Percentiles rank a stretch among this genome's conserved stretches.
These are phyloP conservation scores for Vigna reflexopilosa DNA, from an alignment of 306 rosid genomes.

Conservation along the genomic window DNA sequence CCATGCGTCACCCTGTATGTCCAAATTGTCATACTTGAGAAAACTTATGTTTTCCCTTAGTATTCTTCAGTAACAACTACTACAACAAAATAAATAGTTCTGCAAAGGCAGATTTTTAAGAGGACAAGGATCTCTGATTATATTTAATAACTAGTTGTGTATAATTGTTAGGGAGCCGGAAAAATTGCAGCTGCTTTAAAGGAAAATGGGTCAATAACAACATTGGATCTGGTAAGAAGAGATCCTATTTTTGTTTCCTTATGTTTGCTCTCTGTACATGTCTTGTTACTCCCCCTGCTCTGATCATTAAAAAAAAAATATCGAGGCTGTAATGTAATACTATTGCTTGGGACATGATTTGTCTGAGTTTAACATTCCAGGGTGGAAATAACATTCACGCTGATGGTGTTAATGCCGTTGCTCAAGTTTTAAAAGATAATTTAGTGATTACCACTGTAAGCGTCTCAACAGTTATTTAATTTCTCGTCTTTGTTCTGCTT, in stretches of 20 bases:
- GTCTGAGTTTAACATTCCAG: conserved; percentile 53
- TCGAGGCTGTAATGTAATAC: not conserved
- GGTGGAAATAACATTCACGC: conserved; percentile 92
- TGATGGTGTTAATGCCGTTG: conserved; percentile 68
- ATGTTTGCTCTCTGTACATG: not conserved
- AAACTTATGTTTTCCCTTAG: conserved; percentile 1
- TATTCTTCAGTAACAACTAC: not conserved
- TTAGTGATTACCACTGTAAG: conserved; percentile 80
- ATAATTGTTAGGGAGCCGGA: conserved; percentile 77
- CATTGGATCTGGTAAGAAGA: conserved; percentile 79
- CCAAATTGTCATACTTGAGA: not conserved
- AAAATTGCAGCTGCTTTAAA: conserved; percentile 86
- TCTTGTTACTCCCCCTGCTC: not conserved
- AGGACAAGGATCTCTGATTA: conserved; percentile 28
- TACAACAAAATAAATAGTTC: conserved; percentile 6
- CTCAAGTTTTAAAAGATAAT: conserved; percentile 88
- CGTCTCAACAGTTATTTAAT: conserved; percentile 14
- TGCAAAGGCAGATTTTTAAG: conserved; percentile 21
- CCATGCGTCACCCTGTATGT: not conserved
- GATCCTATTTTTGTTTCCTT: conserved; percentile 6
- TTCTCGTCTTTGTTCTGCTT: conserved; percentile 31
- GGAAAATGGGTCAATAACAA: conserved; percentile 84
- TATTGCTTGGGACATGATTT: conserved; percentile 41
- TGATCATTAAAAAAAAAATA: too few relatives aligned
- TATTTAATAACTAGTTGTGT: conserved; percentile 13